Evolutionary conservation across 2,329 filamentous ascomycete species (phyloP).

Genomic region (Cephalotrichum gorgonifer): DNA sequence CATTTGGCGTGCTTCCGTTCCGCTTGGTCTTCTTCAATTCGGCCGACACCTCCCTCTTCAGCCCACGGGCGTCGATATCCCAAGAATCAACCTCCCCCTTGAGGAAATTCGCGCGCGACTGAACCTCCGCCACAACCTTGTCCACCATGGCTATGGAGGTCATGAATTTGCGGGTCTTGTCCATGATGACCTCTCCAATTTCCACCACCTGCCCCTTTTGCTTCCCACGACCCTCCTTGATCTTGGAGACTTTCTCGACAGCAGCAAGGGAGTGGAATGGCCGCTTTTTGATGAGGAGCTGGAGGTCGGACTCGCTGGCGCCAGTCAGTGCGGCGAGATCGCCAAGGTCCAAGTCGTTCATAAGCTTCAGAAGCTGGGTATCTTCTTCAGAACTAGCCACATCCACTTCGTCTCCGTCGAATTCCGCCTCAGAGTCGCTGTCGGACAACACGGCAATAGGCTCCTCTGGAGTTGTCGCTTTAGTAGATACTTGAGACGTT

Average conservation of each 20-base stretch:
- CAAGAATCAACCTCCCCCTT: conserved; percentile 34
- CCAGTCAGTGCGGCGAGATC: conserved; percentile 77
- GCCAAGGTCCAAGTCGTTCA: conserved; percentile 67
- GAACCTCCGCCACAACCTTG: conserved; percentile 66
- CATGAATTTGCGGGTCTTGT: conserved; percentile 58
- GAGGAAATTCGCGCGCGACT: conserved; percentile 53
- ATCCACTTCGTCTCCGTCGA: conserved; percentile 23
- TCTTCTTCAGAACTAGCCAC: conserved; percentile 18
- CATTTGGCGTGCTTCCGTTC: not conserved
- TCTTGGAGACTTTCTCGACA: conserved; percentile 54
- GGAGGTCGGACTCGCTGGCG: conserved; percentile 58
- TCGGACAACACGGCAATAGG: not conserved
- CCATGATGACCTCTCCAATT: conserved; percentile 42
- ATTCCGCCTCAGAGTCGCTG: conserved; percentile 28
- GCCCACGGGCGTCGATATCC: conserved; percentile 38
- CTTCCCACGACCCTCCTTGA: conserved; percentile 26
- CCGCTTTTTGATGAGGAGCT: conserved; percentile 59
- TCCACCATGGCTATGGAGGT: conserved; percentile 75
- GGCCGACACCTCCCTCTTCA: conserved; percentile 12
- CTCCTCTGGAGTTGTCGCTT: conserved; percentile 3
- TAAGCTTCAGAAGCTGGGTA: conserved; percentile 57
- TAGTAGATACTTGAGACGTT: conserved; percentile 2
- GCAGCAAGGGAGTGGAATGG: conserved; percentile 52
- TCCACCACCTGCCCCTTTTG: conserved; percentile 31
- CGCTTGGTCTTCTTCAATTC: conserved; percentile 11